Conservation (phyloP, 2,329 filamentous ascomycete species). For the Ramularia endophylla region DNA sequence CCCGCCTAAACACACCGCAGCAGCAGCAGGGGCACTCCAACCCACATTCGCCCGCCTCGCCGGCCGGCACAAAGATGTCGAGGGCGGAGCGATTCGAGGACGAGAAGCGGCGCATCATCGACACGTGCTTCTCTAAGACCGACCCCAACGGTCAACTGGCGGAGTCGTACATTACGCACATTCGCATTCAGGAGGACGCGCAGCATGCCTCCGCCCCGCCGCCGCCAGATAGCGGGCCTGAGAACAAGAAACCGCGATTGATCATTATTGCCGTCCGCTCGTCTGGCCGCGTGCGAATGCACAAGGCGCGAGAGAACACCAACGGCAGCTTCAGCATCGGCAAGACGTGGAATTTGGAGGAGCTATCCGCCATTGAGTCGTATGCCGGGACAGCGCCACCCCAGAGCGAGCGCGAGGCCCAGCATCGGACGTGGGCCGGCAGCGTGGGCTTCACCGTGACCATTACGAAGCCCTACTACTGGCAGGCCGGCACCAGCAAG, state of each 20-base stretch:
- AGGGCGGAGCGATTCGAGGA: slow-evolving; percentile 88
- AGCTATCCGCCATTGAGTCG: slow-evolving; percentile 76
- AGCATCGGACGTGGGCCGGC: slow-evolving; percentile 68
- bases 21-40: too few relatives aligned
- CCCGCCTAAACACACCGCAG: too few relatives aligned
- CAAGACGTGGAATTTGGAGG: slow-evolving; percentile 96
- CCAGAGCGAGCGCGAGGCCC: slow-evolving; percentile 54
- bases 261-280: slow-evolving; percentile 92
- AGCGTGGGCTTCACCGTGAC: slow-evolving; percentile 81
- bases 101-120: slow-evolving; percentile 89
- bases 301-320: slow-evolving; percentile 93
- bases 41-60: neutral
- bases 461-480: slow-evolving; percentile 92
- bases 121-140: slow-evolving; percentile 88
- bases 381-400: slow-evolving; percentile 52
- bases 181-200: slow-evolving; percentile 82
- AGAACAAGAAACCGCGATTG: slow-evolving; percentile 79
- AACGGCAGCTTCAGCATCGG: slow-evolving; percentile 96
- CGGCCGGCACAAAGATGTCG: slow-evolving; percentile 16
- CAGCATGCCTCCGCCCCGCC: slow-evolving; percentile 76
- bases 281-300: slow-evolving; percentile 86
- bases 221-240: slow-evolving; percentile 66
- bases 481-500: slow-evolving; percentile 87
- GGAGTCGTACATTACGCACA: slow-evolving; percentile 98
- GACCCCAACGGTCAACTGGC: slow-evolving; percentile 77